These are phyloP conservation scores for Aspergillus melleus DNA, from an alignment of 2,329 filamentous ascomycete species.

Conservation along the genomic window DNA sequence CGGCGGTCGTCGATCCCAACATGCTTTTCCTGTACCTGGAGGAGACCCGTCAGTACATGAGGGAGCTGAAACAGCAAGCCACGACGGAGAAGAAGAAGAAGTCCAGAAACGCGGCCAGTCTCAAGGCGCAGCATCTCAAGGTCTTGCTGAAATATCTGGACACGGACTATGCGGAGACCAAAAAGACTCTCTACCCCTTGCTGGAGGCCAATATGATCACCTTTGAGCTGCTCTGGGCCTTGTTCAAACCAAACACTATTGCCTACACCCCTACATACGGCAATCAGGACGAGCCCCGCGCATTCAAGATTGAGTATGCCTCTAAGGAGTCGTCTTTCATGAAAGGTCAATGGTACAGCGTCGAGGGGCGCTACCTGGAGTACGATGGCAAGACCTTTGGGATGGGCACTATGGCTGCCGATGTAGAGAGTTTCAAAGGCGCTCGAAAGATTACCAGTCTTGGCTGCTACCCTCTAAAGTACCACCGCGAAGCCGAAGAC, in stretches of 20 bases:
- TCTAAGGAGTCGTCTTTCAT: conserved; percentile 69
- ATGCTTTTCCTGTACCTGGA: conserved; percentile 75
- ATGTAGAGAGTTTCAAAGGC: conserved; percentile 75
- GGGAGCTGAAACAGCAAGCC: conserved; percentile 64
- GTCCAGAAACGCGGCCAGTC: conserved; percentile 34
- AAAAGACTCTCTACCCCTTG: conserved; percentile 78
- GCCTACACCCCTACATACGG: conserved; percentile 77
- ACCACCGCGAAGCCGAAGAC: conserved; percentile 70
- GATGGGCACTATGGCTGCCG: conserved; percentile 67
- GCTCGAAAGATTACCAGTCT: conserved; percentile 79
- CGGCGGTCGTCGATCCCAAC: conserved; percentile 70
- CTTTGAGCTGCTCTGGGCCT: conserved; percentile 82
- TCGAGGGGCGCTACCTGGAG: conserved; percentile 76
- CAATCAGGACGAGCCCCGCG: conserved; percentile 71
- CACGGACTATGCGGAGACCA: conserved; percentile 74
- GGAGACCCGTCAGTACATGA: conserved; percentile 66
- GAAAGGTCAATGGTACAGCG: conserved; percentile 71
- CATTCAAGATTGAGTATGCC: conserved; percentile 78
- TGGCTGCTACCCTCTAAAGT: conserved; percentile 73
- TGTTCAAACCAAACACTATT: conserved; percentile 84
- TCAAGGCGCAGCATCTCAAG: conserved; percentile 58
- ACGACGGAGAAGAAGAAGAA: conserved; percentile 57
- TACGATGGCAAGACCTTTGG: conserved; percentile 87
- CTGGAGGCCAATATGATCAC: conserved; percentile 81
- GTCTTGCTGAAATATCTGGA: conserved; percentile 75